These are phyloP conservation scores for Tolypocladium guangdongense DNA, from an alignment of 2,329 filamentous ascomycete species.

Conservation along the genomic window DNA sequence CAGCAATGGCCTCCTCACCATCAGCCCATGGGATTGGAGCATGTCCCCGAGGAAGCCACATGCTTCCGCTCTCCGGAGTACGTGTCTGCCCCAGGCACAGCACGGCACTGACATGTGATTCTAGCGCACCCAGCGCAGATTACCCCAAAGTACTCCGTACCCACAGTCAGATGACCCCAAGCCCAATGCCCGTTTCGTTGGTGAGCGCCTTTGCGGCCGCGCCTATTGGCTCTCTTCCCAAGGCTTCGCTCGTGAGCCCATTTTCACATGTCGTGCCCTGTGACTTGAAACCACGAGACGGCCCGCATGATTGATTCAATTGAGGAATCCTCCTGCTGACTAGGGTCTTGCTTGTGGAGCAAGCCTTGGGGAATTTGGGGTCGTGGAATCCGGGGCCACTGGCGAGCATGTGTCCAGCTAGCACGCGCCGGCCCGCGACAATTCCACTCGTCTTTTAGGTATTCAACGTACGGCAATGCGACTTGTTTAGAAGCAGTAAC, in stretches of 20 bases:
- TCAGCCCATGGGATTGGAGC: neutral
- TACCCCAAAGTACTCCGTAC: neutral
- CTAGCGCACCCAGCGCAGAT: neutral
- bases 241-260: neutral
- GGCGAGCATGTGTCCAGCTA: neutral
- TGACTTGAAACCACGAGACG: neutral
- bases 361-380: neutral
- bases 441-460: neutral
- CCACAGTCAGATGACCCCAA: slow-evolving; percentile 1
- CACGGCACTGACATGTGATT: slow-evolving; percentile 1
- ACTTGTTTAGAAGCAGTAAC: neutral
- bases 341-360: neutral
- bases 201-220: neutral
- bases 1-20: neutral
- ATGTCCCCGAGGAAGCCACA: neutral
- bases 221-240: neutral
- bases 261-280: slow-evolving; percentile 1
- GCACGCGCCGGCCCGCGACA: neutral
- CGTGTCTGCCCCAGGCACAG: neutral
- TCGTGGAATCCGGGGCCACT: neutral
- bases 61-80: neutral
- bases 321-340: neutral
- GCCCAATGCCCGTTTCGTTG: neutral
- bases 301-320: neutral
- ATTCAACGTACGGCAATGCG: neutral